These are phyloP conservation scores for Chlorophyllum brunneum DNA, from an alignment of 768 basidiomycete species.

Conservation along the genomic window DNA sequence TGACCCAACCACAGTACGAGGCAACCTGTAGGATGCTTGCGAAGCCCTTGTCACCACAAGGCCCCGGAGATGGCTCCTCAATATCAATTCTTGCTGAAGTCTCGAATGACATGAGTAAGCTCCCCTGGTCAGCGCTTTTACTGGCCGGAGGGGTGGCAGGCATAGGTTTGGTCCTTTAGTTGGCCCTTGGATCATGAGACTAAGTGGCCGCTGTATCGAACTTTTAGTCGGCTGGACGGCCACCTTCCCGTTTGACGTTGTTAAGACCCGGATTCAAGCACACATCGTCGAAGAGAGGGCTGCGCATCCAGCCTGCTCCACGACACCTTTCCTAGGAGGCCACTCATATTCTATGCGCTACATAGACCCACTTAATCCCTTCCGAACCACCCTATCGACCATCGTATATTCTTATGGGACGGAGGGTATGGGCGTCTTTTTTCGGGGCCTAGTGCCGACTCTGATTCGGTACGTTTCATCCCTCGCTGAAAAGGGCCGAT, in stretches of 20 bases:
- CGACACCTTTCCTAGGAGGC: slow-evolving; percentile 16
- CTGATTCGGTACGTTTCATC: slow-evolving; percentile 58
- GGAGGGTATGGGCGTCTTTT: slow-evolving; percentile 71
- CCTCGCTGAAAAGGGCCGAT: background rate
- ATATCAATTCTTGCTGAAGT: slow-evolving; percentile 38
- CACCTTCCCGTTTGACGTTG: slow-evolving; percentile 86
- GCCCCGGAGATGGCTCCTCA: slow-evolving; percentile 21
- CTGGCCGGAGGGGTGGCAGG: slow-evolving; percentile 77
- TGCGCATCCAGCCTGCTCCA: background rate
- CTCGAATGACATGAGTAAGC: slow-evolving; percentile 30
- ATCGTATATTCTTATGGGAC: slow-evolving; percentile 54
- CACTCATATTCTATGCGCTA: background rate
- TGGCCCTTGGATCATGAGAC: background rate
- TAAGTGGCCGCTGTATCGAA: background rate
- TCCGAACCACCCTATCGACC: slow-evolving; percentile 55
- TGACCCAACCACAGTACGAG: slow-evolving; percentile 45
- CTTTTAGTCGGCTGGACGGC: slow-evolving; percentile 61
- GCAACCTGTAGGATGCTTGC: slow-evolving; percentile 53
- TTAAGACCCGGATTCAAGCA: slow-evolving; percentile 87
- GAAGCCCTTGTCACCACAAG: slow-evolving; percentile 14
- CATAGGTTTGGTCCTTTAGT: slow-evolving; percentile 32
- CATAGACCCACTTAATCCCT: slow-evolving; percentile 39
- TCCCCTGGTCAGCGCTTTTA: slow-evolving; percentile 56
- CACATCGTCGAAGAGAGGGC: slow-evolving; percentile 16
- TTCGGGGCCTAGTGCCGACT: slow-evolving; percentile 74